These are phyloP conservation scores for Thelephora ganbajun DNA, from an alignment of 768 basidiomycete genomes.

Conservation along the genomic window DNA sequence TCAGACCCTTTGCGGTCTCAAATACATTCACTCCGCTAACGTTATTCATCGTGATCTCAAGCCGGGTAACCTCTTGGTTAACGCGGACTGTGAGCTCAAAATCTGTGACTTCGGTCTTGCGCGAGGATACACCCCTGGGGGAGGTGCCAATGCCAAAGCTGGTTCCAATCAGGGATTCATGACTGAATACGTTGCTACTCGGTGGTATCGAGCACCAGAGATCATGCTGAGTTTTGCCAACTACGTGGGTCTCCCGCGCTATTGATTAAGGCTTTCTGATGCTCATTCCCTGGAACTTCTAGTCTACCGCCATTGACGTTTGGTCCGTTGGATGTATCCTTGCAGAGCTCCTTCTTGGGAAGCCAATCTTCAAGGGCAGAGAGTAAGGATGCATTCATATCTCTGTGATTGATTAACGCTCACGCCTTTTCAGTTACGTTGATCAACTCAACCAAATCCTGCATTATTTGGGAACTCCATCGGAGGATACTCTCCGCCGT, in stretches of 20 bases:
- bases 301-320: constrained; percentile 87
- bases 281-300: not conserved
- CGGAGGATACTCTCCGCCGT: constrained; percentile 89
- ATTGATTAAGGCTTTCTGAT: not conserved
- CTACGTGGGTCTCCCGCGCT: constrained; percentile 43
- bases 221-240: constrained; percentile 98
- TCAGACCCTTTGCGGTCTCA: constrained; percentile 94
- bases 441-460: constrained; percentile 98
- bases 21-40: constrained; percentile 96
- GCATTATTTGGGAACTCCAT: constrained; percentile 95
- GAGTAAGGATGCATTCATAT: constrained; percentile 42
- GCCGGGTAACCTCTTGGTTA: constrained; percentile 89
- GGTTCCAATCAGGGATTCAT: constrained; percentile 89
- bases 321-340: constrained; percentile 96
- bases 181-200: constrained; percentile 98
- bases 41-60: constrained; percentile 96
- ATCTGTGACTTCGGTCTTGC: constrained; percentile 99
- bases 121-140: constrained; percentile 80
- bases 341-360: constrained; percentile 84
- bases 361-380: constrained; percentile 93
- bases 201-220: constrained; percentile 98
- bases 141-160: constrained; percentile 35
- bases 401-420: not conserved
- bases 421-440: constrained; percentile 53
- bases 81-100: constrained; percentile 96